These are phyloP conservation scores for Aureobasidium pullulans DNA, from an alignment of 2,329 filamentous ascomycete genomes.

Conservation along the genomic window DNA sequence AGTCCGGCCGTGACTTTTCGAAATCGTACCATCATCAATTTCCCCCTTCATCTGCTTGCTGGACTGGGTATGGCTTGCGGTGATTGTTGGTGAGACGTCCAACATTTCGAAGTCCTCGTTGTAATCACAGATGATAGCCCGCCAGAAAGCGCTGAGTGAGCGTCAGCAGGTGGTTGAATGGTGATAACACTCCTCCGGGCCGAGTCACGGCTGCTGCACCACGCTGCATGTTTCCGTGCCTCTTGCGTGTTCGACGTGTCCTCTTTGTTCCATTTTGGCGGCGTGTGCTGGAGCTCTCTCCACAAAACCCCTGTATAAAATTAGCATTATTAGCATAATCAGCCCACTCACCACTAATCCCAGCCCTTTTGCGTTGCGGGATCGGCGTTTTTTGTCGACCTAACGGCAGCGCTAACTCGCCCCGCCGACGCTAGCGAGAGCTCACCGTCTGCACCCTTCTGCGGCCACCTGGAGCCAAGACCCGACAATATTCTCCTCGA, in stretches of 20 bases:
- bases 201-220: conserved; percentile 4
- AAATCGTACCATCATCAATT: conserved; percentile 15
- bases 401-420: conserved; percentile 11
- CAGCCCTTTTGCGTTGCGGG: conserved; percentile 13
- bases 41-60: conserved; percentile 10
- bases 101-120: neutral
- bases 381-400: conserved; percentile 9
- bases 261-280: neutral
- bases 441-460: conserved; percentile 12
- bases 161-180: neutral
- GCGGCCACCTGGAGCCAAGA: conserved; percentile 10
- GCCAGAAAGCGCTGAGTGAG: conserved; percentile 6
- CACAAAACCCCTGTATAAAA: conserved; percentile 12
- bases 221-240: neutral
- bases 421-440: conserved; percentile 11
- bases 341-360: conserved; percentile 9
- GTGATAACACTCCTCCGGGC: neutral
- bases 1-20: neutral
- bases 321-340: conserved; percentile 13
- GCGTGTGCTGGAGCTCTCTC: conserved; percentile 8
- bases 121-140: neutral
- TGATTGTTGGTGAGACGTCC: conserved; percentile 2
- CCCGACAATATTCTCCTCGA: conserved; percentile 13
- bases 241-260: conserved; percentile 2
- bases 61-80: conserved; percentile 1